These are phyloP conservation scores for Nicotiana obtusifolia DNA, from an alignment of 257 asterid species.

Conservation along the genomic window DNA sequence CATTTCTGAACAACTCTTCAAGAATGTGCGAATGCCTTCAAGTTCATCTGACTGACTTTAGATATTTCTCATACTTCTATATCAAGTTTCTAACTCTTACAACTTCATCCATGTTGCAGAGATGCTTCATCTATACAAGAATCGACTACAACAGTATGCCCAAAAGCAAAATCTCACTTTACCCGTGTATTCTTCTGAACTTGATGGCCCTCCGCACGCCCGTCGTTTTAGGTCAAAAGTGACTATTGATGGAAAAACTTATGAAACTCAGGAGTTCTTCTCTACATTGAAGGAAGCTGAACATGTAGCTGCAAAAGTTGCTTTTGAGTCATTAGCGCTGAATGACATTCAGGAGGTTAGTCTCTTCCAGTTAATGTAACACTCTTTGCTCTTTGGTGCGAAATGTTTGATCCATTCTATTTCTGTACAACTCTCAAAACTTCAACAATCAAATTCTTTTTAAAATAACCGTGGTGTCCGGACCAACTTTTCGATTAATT, in stretches of 20 bases:
- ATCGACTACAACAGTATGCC: slow-evolving; percentile 54
- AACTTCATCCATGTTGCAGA: slow-evolving; percentile 22
- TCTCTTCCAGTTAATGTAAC: neutral
- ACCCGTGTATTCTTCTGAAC: slow-evolving; percentile 48
- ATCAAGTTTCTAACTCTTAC: slow-evolving; percentile 5
- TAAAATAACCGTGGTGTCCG: too few relatives aligned
- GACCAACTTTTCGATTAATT: too few relatives aligned
- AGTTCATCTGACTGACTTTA: neutral
- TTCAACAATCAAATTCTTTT: too few relatives aligned
- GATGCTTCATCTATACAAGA: slow-evolving; percentile 51
- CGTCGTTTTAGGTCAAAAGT: slow-evolving; percentile 61
- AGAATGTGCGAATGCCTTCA: neutral
- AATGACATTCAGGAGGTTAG: slow-evolving; percentile 56
- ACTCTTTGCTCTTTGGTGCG: neutral
- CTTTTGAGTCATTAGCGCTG: slow-evolving; percentile 47
- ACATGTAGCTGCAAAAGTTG: slow-evolving; percentile 78
- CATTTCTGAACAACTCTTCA: neutral
- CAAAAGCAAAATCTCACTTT: slow-evolving; percentile 44
- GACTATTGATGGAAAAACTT: slow-evolving; percentile 37
- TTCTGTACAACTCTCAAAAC: neutral
- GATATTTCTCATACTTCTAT: neutral
- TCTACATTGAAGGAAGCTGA: slow-evolving; percentile 71
- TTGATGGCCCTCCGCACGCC: slow-evolving; percentile 71
- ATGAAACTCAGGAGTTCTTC: slow-evolving; percentile 41
- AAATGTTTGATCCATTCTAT: neutral